Base-by-base conservation (phyloP, 73 alveolate species). In the Diophrys appendiculata region DNA sequence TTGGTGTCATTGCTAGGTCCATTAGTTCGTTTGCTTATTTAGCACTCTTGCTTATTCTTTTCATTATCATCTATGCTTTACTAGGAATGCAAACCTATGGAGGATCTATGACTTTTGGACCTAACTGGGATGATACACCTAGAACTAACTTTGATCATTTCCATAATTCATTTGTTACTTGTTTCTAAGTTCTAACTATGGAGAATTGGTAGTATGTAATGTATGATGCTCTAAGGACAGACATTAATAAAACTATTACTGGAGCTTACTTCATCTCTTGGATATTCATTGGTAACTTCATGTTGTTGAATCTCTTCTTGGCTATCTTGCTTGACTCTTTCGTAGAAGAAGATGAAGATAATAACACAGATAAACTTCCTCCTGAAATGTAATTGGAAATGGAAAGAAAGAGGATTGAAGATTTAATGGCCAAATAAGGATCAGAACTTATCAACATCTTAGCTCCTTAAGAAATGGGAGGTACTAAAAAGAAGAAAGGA, bases 61-160 rank as follows among this genome's bases (percentile, higher is more conserved):
- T 96, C 83, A 87, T 95, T 25, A 90, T 95, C 84, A 95, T 97
- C 29, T 97, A 84, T 72, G 93, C 96, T 65, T 78, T 97, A 60
- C 70, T 95, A 64, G 99, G 99, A 35, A 95, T 97, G 99, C 93
- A 96, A 77, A 65, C 94, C 29, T 94, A 88, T 76, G 98, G 98
- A 83, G 98, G 99, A 28, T 82, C 94, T 52, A 77, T 87, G 26
- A 65, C 74, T 18, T 70, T 76, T 29, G 78, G 33, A 43, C n/a
- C n/a, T n/a, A n/a, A n/a, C n/a, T n/a, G n/a, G n/a, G 86, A 80
- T 29, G 87, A 91, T 28, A 73, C 68, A 27, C 88, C 89, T 24
- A 54, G 97, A 81, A 31, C 77, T 32, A 96, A 92, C 78, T 97
- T 87, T 81, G 98, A 97, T 79, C 69, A 93, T 69, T 97, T 97